These are phyloP conservation scores for Nitzschia sp. DNA, from an alignment of 108 stramenopile species.

Conservation along the genomic window DNA sequence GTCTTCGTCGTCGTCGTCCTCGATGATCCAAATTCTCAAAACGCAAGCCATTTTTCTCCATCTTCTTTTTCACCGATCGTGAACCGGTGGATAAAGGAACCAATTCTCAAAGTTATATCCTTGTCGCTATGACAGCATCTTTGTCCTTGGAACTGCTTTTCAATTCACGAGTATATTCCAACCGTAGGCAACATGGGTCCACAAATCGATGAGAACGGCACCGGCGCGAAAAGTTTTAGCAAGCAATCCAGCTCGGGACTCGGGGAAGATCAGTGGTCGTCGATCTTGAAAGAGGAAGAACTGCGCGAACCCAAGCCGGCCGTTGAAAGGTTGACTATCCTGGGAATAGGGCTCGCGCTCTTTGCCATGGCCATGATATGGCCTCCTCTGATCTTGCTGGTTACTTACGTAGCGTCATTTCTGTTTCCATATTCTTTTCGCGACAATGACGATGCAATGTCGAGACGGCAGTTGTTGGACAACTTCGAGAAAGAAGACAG, in stretches of 20 bases:
- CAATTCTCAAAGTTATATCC: too few species aligned
- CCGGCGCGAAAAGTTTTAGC: too few species aligned
- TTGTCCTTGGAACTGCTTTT: too few species aligned
- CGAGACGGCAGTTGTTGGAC: conserved; percentile 48
- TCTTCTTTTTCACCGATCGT: too few species aligned
- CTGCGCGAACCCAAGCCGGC: not conserved
- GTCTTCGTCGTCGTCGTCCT: too few species aligned
- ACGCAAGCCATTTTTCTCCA: too few species aligned
- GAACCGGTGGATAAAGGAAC: too few species aligned
- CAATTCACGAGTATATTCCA: too few species aligned
- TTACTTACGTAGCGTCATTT: conserved; percentile 19
- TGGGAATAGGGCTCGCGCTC: conserved; percentile 5
- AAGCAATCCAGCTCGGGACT: not conserved
- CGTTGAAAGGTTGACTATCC: not conserved
- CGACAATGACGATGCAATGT: conserved; percentile 53
- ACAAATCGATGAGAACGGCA: too few species aligned
- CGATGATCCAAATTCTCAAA: too few species aligned
- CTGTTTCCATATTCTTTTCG: conserved; percentile 53
- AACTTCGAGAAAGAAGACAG: conserved; percentile 52
- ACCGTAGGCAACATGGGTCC: too few species aligned
- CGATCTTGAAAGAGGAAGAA: not conserved
- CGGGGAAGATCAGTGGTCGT: not conserved
- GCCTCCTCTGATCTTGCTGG: conserved; percentile 36
- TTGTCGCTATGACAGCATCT: too few species aligned
- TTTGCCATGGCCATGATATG: conserved; percentile 33